Conservation (phyloP, 352 stramenopile genomes). For the Globisporangium iwayamae region DNA sequence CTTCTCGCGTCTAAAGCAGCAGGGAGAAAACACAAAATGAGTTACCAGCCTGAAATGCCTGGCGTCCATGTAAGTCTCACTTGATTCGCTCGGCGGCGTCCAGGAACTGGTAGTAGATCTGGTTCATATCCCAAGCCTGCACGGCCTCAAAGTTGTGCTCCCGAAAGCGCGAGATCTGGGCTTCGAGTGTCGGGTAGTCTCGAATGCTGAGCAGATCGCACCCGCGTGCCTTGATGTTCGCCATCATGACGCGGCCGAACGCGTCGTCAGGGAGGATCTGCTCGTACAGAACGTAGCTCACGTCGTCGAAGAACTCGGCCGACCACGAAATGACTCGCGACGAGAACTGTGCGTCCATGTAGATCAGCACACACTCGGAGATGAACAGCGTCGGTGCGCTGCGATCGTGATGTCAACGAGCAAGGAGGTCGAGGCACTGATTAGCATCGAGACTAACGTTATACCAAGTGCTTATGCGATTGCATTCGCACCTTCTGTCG, state of each 20-base stretch:
- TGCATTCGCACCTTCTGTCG: conserved; percentile 28
- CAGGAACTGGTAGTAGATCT: conserved; percentile 90
- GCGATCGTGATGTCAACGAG: background rate
- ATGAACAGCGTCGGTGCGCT: conserved; percentile 74
- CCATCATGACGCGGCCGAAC: conserved; percentile 90
- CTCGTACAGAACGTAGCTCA: conserved; percentile 86
- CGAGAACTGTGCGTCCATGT: conserved; percentile 87
- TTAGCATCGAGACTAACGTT: too few relatives aligned
- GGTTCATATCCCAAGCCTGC: conserved; percentile 89
- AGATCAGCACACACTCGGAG: conserved; percentile 91
- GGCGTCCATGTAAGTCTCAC: conserved; percentile 27
- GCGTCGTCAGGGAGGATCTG: conserved; percentile 89
- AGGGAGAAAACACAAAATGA: background rate
- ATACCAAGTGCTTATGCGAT: too few relatives aligned
- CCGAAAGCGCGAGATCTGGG: conserved; percentile 76
- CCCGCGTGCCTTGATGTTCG: conserved; percentile 87
- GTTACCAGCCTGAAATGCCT: background rate
- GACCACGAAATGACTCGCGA: conserved; percentile 73
- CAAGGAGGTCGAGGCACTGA: background rate
- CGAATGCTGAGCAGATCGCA: conserved; percentile 86
- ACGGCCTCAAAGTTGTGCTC: conserved; percentile 58
- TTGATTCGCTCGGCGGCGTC: conserved; percentile 54
- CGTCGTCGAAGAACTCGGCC: conserved; percentile 58
- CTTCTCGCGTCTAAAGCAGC: conserved; percentile 51
- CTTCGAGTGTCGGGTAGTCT: conserved; percentile 70